These are phyloP conservation scores for Phaeosphaeria sp. DNA, from an alignment of 2,329 filamentous ascomycete species.

Conservation along the genomic window DNA sequence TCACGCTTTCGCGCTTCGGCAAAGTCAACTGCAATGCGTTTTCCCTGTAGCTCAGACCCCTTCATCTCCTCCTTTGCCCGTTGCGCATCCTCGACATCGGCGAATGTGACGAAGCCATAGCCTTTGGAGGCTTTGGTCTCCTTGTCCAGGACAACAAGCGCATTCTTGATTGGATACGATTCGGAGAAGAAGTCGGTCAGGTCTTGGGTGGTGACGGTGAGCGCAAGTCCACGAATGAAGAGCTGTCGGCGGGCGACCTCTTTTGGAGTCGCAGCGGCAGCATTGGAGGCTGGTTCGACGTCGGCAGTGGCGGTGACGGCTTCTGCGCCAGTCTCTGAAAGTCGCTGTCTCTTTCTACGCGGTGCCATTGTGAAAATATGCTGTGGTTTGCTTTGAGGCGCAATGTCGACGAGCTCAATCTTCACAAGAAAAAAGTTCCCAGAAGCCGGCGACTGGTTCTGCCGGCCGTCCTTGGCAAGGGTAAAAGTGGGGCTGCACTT, in stretches of 20 bases:
- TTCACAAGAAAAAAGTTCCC: constrained; percentile 7
- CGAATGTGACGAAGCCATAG: constrained; percentile 96
- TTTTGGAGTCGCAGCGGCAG: constrained; percentile 26
- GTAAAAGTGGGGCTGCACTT: background rate
- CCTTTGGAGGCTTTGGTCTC: constrained; percentile 87
- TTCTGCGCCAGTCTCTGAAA: constrained; percentile 48
- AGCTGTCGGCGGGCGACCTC: constrained; percentile 61
- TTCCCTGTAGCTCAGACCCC: constrained; percentile 77
- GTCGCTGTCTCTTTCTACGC: constrained; percentile 50
- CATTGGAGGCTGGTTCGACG: constrained; percentile 21
- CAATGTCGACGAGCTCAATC: background rate
- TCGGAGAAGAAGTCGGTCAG: constrained; percentile 92
- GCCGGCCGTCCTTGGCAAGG: constrained; percentile 7
- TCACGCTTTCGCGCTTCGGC: constrained; percentile 84
- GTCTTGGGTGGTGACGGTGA: constrained; percentile 78
- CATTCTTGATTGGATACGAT: constrained; percentile 93
- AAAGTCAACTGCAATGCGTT: constrained; percentile 83
- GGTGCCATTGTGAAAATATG: constrained; percentile 41
- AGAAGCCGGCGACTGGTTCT: constrained; percentile 1
- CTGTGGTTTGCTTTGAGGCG: background rate
- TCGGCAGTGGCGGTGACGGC: constrained; percentile 38
- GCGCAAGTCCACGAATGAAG: constrained; percentile 87
- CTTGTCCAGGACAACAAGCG: constrained; percentile 87
- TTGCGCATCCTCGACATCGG: constrained; percentile 88
- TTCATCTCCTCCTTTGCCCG: constrained; percentile 83